These are phyloP conservation scores for Cyberlindnera petersonii DNA, from an alignment of 805 yeast species.

Conservation along the genomic window DNA sequence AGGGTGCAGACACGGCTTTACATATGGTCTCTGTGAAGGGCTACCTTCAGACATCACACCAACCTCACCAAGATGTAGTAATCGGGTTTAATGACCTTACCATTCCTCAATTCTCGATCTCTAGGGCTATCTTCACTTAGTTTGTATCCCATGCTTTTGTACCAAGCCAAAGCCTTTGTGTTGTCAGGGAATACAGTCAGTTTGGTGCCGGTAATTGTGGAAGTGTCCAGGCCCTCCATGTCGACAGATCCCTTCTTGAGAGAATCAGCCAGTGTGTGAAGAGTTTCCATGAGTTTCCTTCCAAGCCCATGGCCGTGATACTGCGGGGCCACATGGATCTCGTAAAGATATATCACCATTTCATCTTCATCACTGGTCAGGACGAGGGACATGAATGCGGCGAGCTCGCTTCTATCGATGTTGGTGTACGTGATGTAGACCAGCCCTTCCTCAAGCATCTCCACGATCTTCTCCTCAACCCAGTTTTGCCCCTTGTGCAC, in stretches of 20 bases:
- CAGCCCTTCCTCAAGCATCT: conserved; percentile 31
- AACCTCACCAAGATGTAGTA: conserved; percentile 36
- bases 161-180: conserved; percentile 40
- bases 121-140: conserved; percentile 40
- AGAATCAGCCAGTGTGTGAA: conserved; percentile 33
- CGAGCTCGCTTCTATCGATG: conserved; percentile 15
- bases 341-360: conserved; percentile 49
- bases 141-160: conserved; percentile 37
- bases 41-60: no score
- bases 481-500: conserved; percentile 20
- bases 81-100: conserved; percentile 39
- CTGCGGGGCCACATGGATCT: conserved; percentile 43
- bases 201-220: conserved; percentile 17
- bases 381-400: conserved; percentile 45
- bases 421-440: conserved; percentile 15
- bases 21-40: no score
- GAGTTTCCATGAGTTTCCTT: conserved; percentile 30
- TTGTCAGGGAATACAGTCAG: conserved; percentile 53
- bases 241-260: background rate
- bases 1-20: no score
- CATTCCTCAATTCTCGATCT: conserved; percentile 39
- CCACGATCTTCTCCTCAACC: conserved; percentile 40
- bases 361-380: conserved; percentile 38
- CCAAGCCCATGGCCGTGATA: conserved; percentile 40
- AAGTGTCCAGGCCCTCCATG: conserved; percentile 3